Base-by-base conservation (phyloP, 2,329 filamentous ascomycete species). In the Metarhizium brunneum region DNA sequence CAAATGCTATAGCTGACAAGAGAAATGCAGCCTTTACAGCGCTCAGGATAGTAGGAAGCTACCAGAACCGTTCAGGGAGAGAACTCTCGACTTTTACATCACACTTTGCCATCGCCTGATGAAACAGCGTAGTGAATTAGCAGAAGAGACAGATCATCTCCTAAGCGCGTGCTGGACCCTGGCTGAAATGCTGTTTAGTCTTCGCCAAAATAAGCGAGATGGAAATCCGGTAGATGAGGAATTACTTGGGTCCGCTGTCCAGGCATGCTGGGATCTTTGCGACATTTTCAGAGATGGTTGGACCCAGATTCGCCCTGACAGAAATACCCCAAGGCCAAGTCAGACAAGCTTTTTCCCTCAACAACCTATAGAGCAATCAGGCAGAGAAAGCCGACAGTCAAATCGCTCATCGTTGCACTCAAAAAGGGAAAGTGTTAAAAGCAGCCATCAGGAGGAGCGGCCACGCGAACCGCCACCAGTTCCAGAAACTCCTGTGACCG, bases 91-190 rank as follows among this genome's bases (percentile, higher is more conserved):
- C 65, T 96, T 96, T 64, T 96, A 96, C 65, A 87, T 96, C 62
- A 95, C 92, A 0, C 71, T 97, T 2, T 96, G 92, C 65, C 92
- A 96, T 69, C 85, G 92, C 43, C 73, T 96, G n/a, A 96, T 96
- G 91, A 96, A 95, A 69, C 90, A 96, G 69, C 83, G 89, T 56
- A 87, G 83, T 54, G 86, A 89, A 32, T 71, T 92, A 2, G 85
- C 84, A 0, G 86, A 88, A 59, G 90, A 96, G 64, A 92, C 90
- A 0, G 91, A 96, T 68, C 85, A 88, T 6, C 77, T 96, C 4
- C 78, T 96, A 3, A 82, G 86, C 55, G 89, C 91, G 25, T 96
- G 92, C 66, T 96, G 92, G 92, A 82, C 86, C 3, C 73, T 97
- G 13, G 90, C 92, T 7, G 92, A 96, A 69, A 95, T 95, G 85